A percentile compares a stretch with the other conserved stretches of the same genome.
Conservation (phyloP, 805 yeast species). For the Ogataea minuta region DNA sequence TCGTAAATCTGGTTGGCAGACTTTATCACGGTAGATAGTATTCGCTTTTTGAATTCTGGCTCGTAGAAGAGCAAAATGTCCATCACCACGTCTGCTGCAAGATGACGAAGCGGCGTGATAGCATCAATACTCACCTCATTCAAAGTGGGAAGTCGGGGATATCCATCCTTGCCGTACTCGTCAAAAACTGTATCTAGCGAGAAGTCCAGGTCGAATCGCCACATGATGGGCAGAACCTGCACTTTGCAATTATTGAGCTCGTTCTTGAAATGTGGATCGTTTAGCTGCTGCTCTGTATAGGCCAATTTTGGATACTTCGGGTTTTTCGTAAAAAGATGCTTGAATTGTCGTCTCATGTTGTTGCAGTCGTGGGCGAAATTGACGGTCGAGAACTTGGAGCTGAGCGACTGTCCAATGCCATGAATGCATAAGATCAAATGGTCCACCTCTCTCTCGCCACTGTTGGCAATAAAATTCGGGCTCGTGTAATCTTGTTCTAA, state of each 20-base stretch:
- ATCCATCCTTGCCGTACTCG: constrained; percentile 38
- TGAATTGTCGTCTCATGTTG: constrained; percentile 57
- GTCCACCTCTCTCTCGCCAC: constrained; percentile 41
- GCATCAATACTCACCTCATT: constrained; percentile 75
- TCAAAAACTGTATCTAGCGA: constrained; percentile 43
- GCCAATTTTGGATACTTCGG: constrained; percentile 41
- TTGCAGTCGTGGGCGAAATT: constrained; percentile 86
- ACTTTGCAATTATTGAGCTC: constrained; percentile 49
- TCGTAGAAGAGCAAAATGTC: constrained; percentile 83
- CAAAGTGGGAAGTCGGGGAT: constrained; percentile 55
- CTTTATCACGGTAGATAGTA: constrained; percentile 56
- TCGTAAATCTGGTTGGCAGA: constrained; percentile 65
- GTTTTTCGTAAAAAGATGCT: constrained; percentile 42
- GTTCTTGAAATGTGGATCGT: constrained; percentile 20
- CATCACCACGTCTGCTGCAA: constrained; percentile 82
- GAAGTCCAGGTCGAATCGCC: constrained; percentile 81
- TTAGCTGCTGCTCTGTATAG: constrained; percentile 29
- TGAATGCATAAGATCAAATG: constrained; percentile 83
- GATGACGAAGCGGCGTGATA: constrained; percentile 68
- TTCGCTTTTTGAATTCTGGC: constrained; percentile 59
- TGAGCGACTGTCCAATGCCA: constrained; percentile 91
- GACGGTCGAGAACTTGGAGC: constrained; percentile 72
- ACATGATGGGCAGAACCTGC: constrained; percentile 86
- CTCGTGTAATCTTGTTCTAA: constrained; percentile 50
- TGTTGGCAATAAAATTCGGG: constrained; percentile 39